phyloP scores from a whole-genome alignment of 2,329 filamentous ascomycete species.

The Sclerotinia nivalis region DNA sequence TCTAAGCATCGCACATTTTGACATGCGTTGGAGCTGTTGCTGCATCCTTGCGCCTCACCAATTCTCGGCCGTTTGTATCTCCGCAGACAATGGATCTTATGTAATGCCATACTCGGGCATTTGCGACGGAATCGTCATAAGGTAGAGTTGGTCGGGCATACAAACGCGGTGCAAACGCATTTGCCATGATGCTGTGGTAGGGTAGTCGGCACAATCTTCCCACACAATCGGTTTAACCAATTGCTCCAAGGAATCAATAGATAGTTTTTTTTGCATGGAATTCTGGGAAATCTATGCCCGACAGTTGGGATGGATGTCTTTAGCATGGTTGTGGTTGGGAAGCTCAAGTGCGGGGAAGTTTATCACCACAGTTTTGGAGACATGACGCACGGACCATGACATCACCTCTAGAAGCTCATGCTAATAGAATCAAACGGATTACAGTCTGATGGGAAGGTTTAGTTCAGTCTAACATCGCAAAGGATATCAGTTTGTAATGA shows the following conservation, averaged over 20 bases:
- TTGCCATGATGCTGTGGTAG: background rate
- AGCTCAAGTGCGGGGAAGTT: slow-evolving; percentile 8
- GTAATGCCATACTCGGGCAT: background rate
- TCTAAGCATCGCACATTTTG: background rate
- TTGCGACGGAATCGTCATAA: background rate
- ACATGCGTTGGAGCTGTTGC: background rate
- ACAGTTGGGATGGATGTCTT: background rate
- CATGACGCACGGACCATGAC: background rate
- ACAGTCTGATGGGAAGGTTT: background rate
- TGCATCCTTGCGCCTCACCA: background rate
- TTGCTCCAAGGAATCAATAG: background rate
- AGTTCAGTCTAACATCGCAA: too few species aligned
- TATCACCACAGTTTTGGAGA: background rate
- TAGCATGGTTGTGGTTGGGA: background rate
- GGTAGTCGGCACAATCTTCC: background rate
- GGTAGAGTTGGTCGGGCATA: background rate
- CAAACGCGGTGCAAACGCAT: background rate
- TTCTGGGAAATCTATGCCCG: background rate
- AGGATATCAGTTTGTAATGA: background rate
- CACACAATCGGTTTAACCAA: background rate
- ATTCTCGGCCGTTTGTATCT: background rate
- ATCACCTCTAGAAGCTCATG: background rate
- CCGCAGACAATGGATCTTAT: background rate
- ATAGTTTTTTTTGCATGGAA: background rate
- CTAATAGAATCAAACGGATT: background rate